These are phyloP conservation scores for Thecaphora thlaspeos DNA, from an alignment of 1,284 basidiomycete species.

Conservation along the genomic window DNA sequence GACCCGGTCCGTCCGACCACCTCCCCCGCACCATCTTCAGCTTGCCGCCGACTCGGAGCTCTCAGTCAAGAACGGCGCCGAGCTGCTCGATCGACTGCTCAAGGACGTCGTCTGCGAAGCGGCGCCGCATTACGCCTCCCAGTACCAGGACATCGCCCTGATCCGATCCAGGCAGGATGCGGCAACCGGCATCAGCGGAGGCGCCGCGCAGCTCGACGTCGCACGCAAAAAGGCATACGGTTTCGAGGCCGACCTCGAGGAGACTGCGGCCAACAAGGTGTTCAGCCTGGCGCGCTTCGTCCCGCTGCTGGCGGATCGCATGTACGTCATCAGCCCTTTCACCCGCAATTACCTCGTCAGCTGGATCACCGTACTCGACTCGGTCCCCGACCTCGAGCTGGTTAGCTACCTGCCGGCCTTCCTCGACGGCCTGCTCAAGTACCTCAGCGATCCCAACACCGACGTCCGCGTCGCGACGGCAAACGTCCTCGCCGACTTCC, in stretches of 20 bases:
- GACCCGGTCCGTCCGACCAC: no score
- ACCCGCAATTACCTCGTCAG: slow-evolving; percentile 93
- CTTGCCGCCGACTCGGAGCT: slow-evolving; percentile 93
- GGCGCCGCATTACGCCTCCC: slow-evolving; percentile 89
- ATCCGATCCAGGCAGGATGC: slow-evolving; percentile 65
- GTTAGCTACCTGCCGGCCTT: slow-evolving; percentile 93
- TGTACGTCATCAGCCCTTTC: slow-evolving; percentile 92
- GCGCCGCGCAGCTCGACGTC: slow-evolving; percentile 48
- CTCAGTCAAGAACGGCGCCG: slow-evolving; percentile 97
- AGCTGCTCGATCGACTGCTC: slow-evolving; percentile 91
- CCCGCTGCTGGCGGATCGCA: slow-evolving; percentile 85
- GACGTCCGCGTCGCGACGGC: slow-evolving; percentile 92
- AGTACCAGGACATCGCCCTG: slow-evolving; percentile 67
- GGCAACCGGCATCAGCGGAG: slow-evolving; percentile 30
- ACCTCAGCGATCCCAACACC: slow-evolving; percentile 89
- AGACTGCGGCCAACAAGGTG: slow-evolving; percentile 58
- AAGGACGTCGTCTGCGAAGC: slow-evolving; percentile 98
- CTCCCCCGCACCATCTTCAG: slow-evolving; percentile 60
- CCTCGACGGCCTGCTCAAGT: slow-evolving; percentile 83
- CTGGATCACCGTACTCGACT: slow-evolving; percentile 94
- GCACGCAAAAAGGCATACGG: slow-evolving; percentile 51
- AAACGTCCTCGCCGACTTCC: slow-evolving; percentile 84
- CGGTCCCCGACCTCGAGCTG: slow-evolving; percentile 92
- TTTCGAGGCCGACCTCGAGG: slow-evolving; percentile 20
- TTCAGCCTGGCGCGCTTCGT: slow-evolving; percentile 95